A percentile compares a stretch with the other conserved stretches of the same genome.
phyloP scores from a whole-genome alignment of 1,139 yeast genomes.

The Yamadazyma trypodendri region DNA sequence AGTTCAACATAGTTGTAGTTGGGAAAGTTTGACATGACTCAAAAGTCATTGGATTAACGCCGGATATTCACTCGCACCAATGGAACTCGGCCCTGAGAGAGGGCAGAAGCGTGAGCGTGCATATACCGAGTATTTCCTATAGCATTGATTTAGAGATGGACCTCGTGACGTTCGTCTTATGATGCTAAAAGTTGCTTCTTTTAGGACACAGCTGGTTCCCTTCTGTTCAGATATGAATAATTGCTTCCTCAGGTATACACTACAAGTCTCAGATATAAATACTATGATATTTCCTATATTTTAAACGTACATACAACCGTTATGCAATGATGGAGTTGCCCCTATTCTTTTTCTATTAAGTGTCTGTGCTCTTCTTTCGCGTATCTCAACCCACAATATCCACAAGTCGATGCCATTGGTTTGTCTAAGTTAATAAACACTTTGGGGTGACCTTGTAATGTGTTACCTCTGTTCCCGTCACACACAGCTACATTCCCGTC shows the following conservation, averaged over 20 bases:
- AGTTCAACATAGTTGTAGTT: neutral
- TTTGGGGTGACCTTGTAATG: conserved; percentile 83
- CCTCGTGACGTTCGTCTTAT: too few relatives aligned
- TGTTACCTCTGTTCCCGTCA: conserved; percentile 72
- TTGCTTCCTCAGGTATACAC: neutral
- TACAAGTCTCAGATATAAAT: too few relatives aligned
- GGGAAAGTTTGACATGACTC: neutral
- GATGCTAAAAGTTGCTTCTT: too few relatives aligned
- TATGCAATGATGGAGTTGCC: neutral
- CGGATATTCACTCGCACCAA: conserved; percentile 3
- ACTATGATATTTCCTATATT: neutral
- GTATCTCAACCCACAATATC: conserved; percentile 70
- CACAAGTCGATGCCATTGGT: conserved; percentile 13
- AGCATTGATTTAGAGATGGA: too few relatives aligned
- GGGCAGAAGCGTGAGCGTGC: neutral
- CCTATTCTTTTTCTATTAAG: conserved; percentile 27
- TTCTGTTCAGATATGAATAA: neutral
- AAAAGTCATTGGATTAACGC: neutral
- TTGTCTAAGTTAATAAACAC: conserved; percentile 48
- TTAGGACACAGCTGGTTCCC: too few relatives aligned
- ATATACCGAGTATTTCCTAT: too few relatives aligned
- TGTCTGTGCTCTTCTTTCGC: conserved; percentile 51
- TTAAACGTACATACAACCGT: neutral
- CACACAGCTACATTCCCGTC: conserved; percentile 71
- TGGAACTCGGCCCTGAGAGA: neutral